Percentiles rank a stretch among this genome's conserved stretches.
These are phyloP conservation scores for Amphicarpaea edgeworthii DNA, from an alignment of 306 rosid genomes.

Conservation along the genomic window DNA sequence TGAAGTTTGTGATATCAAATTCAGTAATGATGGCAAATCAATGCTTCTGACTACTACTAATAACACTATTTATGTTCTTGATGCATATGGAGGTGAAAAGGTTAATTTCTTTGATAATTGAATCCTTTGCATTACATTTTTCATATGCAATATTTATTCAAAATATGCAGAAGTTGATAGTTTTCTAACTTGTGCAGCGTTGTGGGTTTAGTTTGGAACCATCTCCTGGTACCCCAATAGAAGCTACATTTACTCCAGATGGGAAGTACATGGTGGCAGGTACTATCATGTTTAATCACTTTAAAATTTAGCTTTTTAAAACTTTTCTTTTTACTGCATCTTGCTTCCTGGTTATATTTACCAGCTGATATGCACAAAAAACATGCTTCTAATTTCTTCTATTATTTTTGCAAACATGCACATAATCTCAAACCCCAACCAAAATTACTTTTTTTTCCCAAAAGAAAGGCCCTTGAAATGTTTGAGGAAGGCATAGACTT, in stretches of 20 bases:
- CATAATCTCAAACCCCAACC: neutral
- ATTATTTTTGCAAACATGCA: neutral
- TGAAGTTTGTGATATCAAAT: slow-evolving; percentile 96
- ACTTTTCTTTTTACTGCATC: neutral
- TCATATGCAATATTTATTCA: slow-evolving; percentile 8
- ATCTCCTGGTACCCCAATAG: slow-evolving; percentile 74
- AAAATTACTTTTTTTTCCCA: neutral
- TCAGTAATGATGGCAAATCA: slow-evolving; percentile 96
- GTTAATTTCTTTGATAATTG: slow-evolving; percentile 52
- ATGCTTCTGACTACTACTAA: slow-evolving; percentile 94
- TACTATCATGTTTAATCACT: slow-evolving; percentile 43
- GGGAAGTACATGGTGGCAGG: slow-evolving; percentile 95
- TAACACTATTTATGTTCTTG: slow-evolving; percentile 88
- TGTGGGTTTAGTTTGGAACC: slow-evolving; percentile 97
- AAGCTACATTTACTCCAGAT: slow-evolving; percentile 96
- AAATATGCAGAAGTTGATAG: slow-evolving; percentile 21
- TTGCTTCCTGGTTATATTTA: slow-evolving; percentile 21
- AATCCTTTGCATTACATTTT: slow-evolving; percentile 30
- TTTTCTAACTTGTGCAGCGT: slow-evolving; percentile 64
- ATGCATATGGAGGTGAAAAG: slow-evolving; percentile 97
- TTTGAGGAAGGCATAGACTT: neutral
- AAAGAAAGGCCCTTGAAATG: neutral
- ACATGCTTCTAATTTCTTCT: neutral
- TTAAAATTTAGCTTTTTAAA: slow-evolving; percentile 26
- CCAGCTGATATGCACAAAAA: slow-evolving; percentile 16